phyloP scores from a whole-genome alignment of 1,284 basidiomycete genomes.

The Baeospora myosura region DNA sequence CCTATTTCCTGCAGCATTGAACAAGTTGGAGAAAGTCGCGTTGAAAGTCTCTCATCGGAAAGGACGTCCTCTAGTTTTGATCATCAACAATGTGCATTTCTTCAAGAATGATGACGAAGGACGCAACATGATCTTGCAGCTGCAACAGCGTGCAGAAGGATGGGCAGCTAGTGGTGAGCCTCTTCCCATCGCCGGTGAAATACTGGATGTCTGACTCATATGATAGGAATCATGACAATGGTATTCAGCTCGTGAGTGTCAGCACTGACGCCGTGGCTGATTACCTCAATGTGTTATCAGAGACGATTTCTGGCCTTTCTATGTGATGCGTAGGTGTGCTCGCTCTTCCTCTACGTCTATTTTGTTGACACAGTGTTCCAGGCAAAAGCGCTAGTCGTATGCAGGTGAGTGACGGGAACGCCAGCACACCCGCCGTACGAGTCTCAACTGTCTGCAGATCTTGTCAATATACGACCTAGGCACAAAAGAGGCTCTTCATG shows the following conservation, averaged over 20 bases:
- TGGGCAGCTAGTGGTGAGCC: slow-evolving; percentile 77
- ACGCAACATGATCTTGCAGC: slow-evolving; percentile 66
- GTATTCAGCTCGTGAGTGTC: slow-evolving; percentile 69
- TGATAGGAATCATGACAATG: slow-evolving; percentile 64
- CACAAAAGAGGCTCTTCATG: slow-evolving; percentile 52
- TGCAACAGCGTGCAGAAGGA: slow-evolving; percentile 78
- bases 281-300: slow-evolving; percentile 23
- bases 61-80: slow-evolving; percentile 66
- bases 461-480: slow-evolving; percentile 70
- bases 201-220: slow-evolving; percentile 2
- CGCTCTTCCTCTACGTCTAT: slow-evolving; percentile 9
- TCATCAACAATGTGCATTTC: slow-evolving; percentile 74
- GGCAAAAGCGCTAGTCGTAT: slow-evolving; percentile 68
- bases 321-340: slow-evolving; percentile 48
- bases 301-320: slow-evolving; percentile 78
- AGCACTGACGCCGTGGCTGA: background rate
- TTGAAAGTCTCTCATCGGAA: slow-evolving; percentile 50
- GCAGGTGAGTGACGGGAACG: slow-evolving; percentile 40
- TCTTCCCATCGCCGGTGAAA: slow-evolving; percentile 14
- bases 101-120: slow-evolving; percentile 79
- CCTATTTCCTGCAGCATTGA: slow-evolving; percentile 45
- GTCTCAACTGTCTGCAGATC: slow-evolving; percentile 33
- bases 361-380: slow-evolving; percentile 24
- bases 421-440: slow-evolving; percentile 1
- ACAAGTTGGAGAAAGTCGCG: slow-evolving; percentile 84